Percentiles rank a stretch among this genome's conserved stretches.
These are phyloP conservation scores for Suillus decipiens DNA, from an alignment of 768 basidiomycete genomes.

Conservation along the genomic window DNA sequence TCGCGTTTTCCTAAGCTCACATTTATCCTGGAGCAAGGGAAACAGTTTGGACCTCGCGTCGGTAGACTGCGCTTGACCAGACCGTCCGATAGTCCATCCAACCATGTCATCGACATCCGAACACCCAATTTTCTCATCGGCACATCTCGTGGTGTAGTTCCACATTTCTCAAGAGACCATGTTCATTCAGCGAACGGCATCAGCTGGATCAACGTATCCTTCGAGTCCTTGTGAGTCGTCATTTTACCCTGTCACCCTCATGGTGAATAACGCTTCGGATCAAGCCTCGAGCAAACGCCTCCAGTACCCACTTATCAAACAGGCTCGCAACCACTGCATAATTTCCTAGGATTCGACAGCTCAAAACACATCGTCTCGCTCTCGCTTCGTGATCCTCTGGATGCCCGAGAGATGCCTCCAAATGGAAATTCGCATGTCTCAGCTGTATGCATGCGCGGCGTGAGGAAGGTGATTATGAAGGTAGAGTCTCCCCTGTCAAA, in stretches of 20 bases:
- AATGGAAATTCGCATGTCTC: conserved; percentile 63
- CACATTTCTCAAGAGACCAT: conserved; percentile 73
- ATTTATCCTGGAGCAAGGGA: conserved; percentile 16
- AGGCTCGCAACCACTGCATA: conserved; percentile 58
- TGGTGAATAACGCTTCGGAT: not conserved
- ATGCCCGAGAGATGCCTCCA: conserved; percentile 68
- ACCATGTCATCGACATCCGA: conserved; percentile 38
- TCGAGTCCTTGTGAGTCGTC: conserved; percentile 76
- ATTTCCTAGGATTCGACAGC: conserved; percentile 58
- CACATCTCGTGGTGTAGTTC: conserved; percentile 74
- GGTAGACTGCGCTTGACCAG: conserved; percentile 25
- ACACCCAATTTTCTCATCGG: conserved; percentile 65
- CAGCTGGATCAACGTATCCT: conserved; percentile 68
- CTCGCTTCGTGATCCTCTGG: conserved; percentile 64
- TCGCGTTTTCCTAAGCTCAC: conserved; percentile 19
- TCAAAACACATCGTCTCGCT: conserved; percentile 55
- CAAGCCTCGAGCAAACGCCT: conserved; percentile 63
- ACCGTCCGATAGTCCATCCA: not conserved
- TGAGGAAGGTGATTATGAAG: conserved; percentile 56
- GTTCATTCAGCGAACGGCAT: conserved; percentile 47
- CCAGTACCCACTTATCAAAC: conserved; percentile 65
- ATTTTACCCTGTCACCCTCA: conserved; percentile 4
- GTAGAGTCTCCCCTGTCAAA: conserved; percentile 7
- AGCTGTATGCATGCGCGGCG: conserved; percentile 64
- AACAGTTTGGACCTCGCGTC: conserved; percentile 29